Base-by-base conservation (phyloP, 2,329 filamentous ascomycete genomes). In the Aspergillus flavus region DNA sequence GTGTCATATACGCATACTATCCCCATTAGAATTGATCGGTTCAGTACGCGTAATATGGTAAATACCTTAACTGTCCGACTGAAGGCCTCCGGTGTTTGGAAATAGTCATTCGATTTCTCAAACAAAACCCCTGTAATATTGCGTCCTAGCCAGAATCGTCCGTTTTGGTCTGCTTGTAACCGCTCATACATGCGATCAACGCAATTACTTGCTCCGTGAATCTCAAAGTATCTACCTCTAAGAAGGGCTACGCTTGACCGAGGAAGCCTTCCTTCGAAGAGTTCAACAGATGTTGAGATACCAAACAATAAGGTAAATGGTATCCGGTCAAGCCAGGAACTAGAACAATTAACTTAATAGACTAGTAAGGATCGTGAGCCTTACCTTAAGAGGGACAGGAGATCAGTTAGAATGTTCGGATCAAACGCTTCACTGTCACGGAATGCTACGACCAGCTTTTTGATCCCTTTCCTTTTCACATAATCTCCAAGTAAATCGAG, bases 1-100 rank as follows among this genome's bases (percentile, higher is more conserved):
- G 85, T 10, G 85, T 85, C 87, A 89, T 88, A 69, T 86, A 87
- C 1, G 84, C 82, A 73, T 89, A 89, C 79, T 87, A 74, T 4
- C 62, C 14, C 26, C 59, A 58, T 79, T 65, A 76, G 67, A 62
- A n/a, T 39, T 58, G 9, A 48, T 34, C 6, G 6, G 12, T 3
- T 11, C 5, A 12, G 26, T 16, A 45, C 19, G 45, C 30, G 10
- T 9, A 36, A 12, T 30, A 56, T 19, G 14, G 21, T 10, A 5
- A 63, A 61, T 73, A 84, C 83, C 75, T 84, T 84, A 16, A 87
- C 72, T 53, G 81, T 80, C 61, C 83, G 81, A 58, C 80, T 79
- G 65, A 89, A 85, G 16, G 82, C 81, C 62, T 86, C 83, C 0
- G 84, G 81, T 50, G 84, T 87, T 64, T 87, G 85, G n/a, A 88